Percentiles rank a stretch among this genome's conserved stretches.
Evolutionary conservation across 169 alveolate genomes (phyloP).

Genomic region (Perkinsus olseni): DNA sequence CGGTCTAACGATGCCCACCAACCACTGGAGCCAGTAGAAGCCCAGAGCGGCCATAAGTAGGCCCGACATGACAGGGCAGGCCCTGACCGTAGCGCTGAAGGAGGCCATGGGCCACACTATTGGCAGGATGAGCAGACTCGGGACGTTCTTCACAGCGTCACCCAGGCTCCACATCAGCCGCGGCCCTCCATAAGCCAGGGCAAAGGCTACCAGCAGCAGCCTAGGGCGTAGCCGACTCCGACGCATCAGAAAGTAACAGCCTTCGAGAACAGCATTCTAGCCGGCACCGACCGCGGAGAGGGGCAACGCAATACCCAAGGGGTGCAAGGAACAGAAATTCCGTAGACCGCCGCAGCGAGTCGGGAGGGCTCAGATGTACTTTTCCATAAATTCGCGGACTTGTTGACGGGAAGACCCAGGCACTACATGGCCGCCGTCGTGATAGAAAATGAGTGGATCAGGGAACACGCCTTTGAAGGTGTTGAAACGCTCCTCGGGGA

Average conservation of each 20-base stretch:
- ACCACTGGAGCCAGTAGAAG: neutral
- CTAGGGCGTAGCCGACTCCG: neutral
- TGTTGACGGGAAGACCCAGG: neutral
- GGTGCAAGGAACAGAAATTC: neutral
- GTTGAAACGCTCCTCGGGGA: neutral
- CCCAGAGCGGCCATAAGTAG: neutral
- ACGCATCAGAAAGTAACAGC: neutral
- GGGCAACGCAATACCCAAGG: neutral
- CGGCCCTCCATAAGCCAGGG: neutral
- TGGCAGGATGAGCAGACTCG: neutral
- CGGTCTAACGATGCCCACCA: neutral
- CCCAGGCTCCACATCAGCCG: neutral
- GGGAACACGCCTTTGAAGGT: neutral
- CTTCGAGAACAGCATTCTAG: too few species aligned
- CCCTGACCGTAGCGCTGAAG: neutral
- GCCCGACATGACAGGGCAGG: neutral
- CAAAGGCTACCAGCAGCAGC: neutral
- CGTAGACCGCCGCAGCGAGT: neutral
- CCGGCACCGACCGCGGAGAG: too few species aligned
- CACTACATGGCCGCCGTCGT: constrained; percentile 1
- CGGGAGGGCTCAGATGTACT: neutral
- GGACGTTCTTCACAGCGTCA: neutral
- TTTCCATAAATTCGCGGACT: neutral
- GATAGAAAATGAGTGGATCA: neutral
- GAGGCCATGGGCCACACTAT: constrained; percentile 3